Conservation (phyloP, 768 basidiomycete species). For the Auriculariales sp. region DNA sequence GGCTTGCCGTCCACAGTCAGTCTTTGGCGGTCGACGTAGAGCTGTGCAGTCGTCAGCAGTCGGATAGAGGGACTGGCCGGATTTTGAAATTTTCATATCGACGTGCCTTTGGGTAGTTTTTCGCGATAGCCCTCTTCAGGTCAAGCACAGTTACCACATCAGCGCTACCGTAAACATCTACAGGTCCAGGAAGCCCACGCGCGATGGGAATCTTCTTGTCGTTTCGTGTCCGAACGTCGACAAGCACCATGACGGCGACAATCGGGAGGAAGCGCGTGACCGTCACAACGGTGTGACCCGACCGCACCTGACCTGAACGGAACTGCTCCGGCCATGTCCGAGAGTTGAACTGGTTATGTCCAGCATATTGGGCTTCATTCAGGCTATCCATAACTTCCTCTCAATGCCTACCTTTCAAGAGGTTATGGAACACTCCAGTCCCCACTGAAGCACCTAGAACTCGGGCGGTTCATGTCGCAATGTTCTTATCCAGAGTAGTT, state of each 20-base stretch:
- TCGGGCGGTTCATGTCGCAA: no score
- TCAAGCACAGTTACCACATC: conserved; percentile 44
- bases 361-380: no score
- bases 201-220: conserved; percentile 33
- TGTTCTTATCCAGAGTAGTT: no score
- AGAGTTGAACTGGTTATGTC: no score
- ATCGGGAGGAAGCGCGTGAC: no score
- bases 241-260: conserved; percentile 27
- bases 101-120: conserved; percentile 37
- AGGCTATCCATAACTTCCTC: no score
- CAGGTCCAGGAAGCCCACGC: conserved; percentile 32
- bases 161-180: conserved; percentile 33
- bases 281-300: no score
- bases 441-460: no score
- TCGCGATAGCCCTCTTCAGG: conserved; percentile 50
- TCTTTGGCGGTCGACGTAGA: conserved; percentile 55
- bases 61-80: conserved; percentile 13
- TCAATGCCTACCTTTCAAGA: no score
- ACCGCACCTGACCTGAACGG: no score
- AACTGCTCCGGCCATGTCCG: no score
- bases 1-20: conserved; percentile 45
- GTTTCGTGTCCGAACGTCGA: conserved; percentile 32
- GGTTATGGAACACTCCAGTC: no score
- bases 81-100: neutral
- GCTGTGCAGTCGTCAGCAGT: conserved; percentile 32